phyloP scores from a whole-genome alignment of 2,329 filamentous ascomycete species.

The Polytolypa hystricis region DNA sequence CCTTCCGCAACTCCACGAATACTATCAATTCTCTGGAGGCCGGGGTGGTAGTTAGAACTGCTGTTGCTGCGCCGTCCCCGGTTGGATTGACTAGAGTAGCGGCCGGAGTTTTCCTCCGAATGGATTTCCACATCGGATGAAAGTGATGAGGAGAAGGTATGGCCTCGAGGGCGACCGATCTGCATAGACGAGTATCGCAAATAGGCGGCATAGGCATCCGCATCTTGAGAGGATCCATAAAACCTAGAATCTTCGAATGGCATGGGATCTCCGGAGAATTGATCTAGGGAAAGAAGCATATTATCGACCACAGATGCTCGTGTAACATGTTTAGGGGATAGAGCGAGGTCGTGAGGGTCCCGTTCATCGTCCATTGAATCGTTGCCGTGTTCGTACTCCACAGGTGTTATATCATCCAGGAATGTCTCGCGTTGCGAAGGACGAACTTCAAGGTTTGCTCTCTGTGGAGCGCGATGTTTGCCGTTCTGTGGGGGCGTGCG shows the following conservation, averaged over 20 bases:
- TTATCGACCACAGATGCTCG: slow-evolving; percentile 90
- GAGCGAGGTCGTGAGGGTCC: slow-evolving; percentile 21
- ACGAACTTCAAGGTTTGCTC: slow-evolving; percentile 18
- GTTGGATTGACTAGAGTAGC: slow-evolving; percentile 30
- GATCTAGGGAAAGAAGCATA: slow-evolving; percentile 87
- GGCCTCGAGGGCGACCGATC: slow-evolving; percentile 40
- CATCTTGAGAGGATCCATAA: slow-evolving; percentile 29
- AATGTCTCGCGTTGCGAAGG: slow-evolving; percentile 32
- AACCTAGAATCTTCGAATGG: slow-evolving; percentile 4
- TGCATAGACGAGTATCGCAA: slow-evolving; percentile 20
- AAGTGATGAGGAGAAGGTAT: slow-evolving; percentile 50
- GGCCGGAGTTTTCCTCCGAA: slow-evolving; percentile 27
- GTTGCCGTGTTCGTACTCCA: slow-evolving; percentile 20
- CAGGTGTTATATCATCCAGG: slow-evolving; percentile 24
- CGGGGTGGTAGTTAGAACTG: slow-evolving; percentile 58
- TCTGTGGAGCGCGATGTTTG: slow-evolving; percentile 20
- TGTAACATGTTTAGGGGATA: slow-evolving; percentile 50
- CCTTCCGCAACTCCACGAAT: slow-evolving; percentile 35
- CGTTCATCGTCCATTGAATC: slow-evolving; percentile 29
- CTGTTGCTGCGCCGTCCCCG: slow-evolving; percentile 64
- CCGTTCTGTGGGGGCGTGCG: slow-evolving; percentile 29
- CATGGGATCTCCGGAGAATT: slow-evolving; percentile 39
- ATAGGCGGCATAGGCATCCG: slow-evolving; percentile 23
- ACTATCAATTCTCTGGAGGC: slow-evolving; percentile 52
- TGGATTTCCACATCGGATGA: slow-evolving; percentile 45